phyloP scores from a whole-genome alignment of 495 filamentous ascomycete genomes.

The Penicillium mononematosum region DNA sequence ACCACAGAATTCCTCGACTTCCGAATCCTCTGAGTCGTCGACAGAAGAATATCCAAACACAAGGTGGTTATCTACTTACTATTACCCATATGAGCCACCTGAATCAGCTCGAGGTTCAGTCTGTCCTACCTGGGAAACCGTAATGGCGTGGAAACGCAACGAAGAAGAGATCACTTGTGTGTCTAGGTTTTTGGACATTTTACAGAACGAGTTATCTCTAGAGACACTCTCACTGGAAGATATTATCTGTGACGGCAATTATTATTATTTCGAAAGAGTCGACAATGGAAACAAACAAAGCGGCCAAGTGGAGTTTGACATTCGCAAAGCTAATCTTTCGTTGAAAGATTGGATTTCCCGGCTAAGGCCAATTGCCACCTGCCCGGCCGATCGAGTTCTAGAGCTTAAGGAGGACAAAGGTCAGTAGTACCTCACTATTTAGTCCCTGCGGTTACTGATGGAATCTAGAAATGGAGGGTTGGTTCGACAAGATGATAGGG shows the following conservation, averaged over 20 bases:
- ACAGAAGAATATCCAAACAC: conserved; percentile 13
- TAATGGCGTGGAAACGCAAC: conserved; percentile 14
- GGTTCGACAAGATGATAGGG: conserved; percentile 21
- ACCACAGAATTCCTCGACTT: conserved; percentile 10
- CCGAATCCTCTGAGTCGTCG: conserved; percentile 13
- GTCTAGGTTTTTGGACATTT: conserved; percentile 15
- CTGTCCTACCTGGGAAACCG: conserved; percentile 12
- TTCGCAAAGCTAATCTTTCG: conserved; percentile 10
- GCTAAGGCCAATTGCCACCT: conserved; percentile 11
- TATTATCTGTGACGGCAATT: conserved; percentile 19
- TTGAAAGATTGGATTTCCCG: conserved; percentile 19
- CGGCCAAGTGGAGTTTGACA: conserved; percentile 16
- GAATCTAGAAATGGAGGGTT: conserved; percentile 15
- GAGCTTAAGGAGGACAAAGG: conserved; percentile 14
- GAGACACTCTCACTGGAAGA: conserved; percentile 16
- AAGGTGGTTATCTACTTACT: conserved; percentile 9
- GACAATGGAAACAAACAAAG: conserved; percentile 2
- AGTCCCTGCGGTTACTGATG: conserved; percentile 12
- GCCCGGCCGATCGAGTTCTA: conserved; percentile 11
- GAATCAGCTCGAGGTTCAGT: conserved; percentile 2
- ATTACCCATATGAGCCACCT: conserved; percentile 10
- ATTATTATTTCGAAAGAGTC: conserved; percentile 18
- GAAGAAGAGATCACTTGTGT: conserved; percentile 18
- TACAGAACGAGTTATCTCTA: conserved; percentile 18
- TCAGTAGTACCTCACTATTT: conserved; percentile 11